A percentile compares a stretch with the other conserved stretches of the same genome.
These are phyloP conservation scores for Pestalotiopsis fici DNA, from an alignment of 2,329 filamentous ascomycete species.

Conservation along the genomic window DNA sequence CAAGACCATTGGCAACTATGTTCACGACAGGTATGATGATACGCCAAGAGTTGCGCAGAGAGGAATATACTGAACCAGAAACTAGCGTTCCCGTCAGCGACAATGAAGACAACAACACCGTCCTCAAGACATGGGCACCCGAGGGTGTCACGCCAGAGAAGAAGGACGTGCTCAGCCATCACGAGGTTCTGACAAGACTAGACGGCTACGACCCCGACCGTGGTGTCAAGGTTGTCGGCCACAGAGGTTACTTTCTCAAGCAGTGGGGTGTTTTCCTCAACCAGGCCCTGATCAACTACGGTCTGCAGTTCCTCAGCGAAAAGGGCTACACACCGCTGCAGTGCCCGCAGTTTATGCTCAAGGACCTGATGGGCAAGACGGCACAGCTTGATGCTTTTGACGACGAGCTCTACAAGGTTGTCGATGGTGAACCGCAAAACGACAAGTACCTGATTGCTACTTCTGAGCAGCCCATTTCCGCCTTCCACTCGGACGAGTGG, in stretches of 20 bases:
- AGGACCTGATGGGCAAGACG: constrained; percentile 96
- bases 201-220: constrained; percentile 93
- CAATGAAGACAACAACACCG: constrained; percentile 72
- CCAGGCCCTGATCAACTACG: constrained; percentile 93
- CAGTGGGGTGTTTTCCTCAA: constrained; percentile 91
- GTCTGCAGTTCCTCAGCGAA: constrained; percentile 80
- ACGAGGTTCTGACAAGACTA: constrained; percentile 86
- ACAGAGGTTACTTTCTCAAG: constrained; percentile 90
- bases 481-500: constrained; percentile 93
- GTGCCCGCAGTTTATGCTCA: constrained; percentile 91
- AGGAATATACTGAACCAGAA: constrained; percentile 16
- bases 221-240: constrained; percentile 90
- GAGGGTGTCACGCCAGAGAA: constrained; percentile 74
- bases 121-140: constrained; percentile 79
- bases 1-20: constrained; percentile 85
- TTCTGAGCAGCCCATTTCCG: constrained; percentile 92
- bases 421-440: constrained; percentile 80
- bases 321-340: constrained; percentile 83
- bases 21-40: constrained; percentile 63
- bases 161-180: constrained; percentile 81
- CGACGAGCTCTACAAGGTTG: constrained; percentile 96
- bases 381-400: constrained; percentile 97
- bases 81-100: constrained; percentile 27
- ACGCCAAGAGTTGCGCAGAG: constrained; percentile 27
- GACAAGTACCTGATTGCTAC: constrained; percentile 84